Conservation (phyloP, 331 rosid genomes). For the Cucumis variabilis region DNA sequence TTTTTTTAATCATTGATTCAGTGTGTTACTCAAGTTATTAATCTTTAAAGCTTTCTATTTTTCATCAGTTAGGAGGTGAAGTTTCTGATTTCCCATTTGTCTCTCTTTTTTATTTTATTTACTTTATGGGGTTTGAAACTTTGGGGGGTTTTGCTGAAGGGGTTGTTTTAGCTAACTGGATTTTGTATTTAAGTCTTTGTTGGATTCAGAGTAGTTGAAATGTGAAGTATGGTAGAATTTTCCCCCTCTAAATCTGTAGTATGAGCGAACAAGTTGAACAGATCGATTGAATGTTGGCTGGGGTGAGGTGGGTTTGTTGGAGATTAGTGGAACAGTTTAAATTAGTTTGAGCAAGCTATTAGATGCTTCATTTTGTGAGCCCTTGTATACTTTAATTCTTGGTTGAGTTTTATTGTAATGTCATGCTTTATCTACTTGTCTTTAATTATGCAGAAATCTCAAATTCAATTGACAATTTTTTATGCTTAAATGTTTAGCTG, state of each 20-base stretch:
- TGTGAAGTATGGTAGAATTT: no score
- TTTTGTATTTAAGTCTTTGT: no score
- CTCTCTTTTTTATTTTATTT: no score
- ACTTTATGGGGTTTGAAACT: background rate
- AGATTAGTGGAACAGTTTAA: background rate
- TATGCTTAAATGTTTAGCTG: constrained; percentile 63
- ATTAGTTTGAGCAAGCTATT: background rate
- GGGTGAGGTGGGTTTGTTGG: background rate
- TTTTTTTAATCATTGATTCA: no score
- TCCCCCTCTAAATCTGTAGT: no score
- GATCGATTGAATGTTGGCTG: background rate
- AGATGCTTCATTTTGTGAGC: no score
- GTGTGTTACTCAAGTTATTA: no score
- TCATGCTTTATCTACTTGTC: background rate
- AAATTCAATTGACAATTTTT: background rate
- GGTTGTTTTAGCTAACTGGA: no score
- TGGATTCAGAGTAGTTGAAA: no score
- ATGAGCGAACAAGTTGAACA: background rate
- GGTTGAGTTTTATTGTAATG: background rate
- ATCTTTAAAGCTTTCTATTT: no score
- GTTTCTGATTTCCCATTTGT: no score
- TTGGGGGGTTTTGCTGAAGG: background rate
- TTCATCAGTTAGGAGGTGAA: no score
- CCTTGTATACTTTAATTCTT: background rate
- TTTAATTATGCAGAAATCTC: constrained; percentile 10